Evolutionary conservation across 306 rosid species (phyloP).

Genomic region (Phaseolus lunatus): DNA sequence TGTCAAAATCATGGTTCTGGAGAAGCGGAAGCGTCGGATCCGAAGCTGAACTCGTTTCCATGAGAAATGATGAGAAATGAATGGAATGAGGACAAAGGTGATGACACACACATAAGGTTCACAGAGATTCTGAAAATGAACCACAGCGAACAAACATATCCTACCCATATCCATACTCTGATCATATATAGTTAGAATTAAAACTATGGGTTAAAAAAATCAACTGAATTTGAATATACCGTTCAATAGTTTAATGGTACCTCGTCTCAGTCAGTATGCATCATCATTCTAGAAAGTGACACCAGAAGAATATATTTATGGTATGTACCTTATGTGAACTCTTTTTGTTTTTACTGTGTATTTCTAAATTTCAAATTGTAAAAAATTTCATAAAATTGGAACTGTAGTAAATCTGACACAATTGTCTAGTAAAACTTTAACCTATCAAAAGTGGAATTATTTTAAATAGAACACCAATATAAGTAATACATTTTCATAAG

Average conservation of each 20-base stretch:
- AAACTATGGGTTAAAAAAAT: neutral
- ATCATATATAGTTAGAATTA: neutral
- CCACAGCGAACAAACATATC: too few species aligned
- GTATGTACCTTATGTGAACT: too few species aligned
- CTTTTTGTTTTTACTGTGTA: too few species aligned
- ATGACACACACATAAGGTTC: constrained; percentile 23
- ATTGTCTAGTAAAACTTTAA: too few species aligned
- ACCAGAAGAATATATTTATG: too few species aligned
- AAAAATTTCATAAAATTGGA: too few species aligned
- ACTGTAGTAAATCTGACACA: neutral
- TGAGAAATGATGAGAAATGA: constrained; percentile 15
- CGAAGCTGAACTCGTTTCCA: constrained; percentile 34
- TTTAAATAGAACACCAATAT: too few species aligned
- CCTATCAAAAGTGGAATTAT: neutral
- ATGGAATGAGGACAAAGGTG: neutral
- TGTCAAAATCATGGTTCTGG: neutral
- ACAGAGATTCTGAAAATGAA: neutral
- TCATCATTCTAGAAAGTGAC: too few species aligned
- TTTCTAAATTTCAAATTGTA: too few species aligned
- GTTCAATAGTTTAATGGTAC: neutral
- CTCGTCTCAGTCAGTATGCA: too few species aligned
- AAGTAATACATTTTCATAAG: too few species aligned
- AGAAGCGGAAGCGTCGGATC: constrained; percentile 44
- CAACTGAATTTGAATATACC: neutral
- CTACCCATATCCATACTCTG: too few species aligned